Conservation (phyloP, 2,329 filamentous ascomycete genomes). For the Niveomyces coronatus region DNA sequence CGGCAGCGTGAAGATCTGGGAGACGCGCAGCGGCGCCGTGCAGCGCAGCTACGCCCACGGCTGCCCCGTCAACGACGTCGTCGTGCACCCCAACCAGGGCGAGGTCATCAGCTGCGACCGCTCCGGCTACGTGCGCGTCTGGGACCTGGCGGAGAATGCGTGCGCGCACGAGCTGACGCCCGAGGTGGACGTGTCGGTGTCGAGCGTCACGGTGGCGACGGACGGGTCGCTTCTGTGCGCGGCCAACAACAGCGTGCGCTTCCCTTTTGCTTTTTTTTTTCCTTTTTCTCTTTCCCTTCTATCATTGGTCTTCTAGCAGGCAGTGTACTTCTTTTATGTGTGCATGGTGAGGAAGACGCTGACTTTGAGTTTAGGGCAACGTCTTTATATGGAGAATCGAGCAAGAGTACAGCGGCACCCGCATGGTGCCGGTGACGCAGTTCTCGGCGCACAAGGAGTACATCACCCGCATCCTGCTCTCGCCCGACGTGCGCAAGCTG, state of each 20-base stretch:
- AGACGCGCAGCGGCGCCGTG: conserved; percentile 73
- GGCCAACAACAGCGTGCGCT: conserved; percentile 72
- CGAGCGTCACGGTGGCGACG: conserved; percentile 90
- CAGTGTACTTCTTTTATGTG: too few relatives aligned
- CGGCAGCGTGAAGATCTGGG: conserved; percentile 95
- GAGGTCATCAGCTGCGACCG: conserved; percentile 96
- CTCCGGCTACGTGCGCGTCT: conserved; percentile 83
- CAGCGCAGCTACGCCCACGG: conserved; percentile 91
- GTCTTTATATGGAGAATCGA: conserved; percentile 96
- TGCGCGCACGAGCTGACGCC: conserved; percentile 94
- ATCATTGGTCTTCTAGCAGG: too few relatives aligned
- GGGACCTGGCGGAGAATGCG: conserved; percentile 94
- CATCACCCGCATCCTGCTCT: conserved; percentile 84
- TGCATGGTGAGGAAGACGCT: neutral
- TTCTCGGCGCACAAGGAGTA: conserved; percentile 89
- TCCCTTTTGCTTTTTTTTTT: too few relatives aligned
- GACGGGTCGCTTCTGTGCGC: conserved; percentile 90
- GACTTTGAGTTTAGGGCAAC: conserved; percentile 54
- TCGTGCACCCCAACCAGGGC: conserved; percentile 98
- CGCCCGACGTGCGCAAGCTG: conserved; percentile 86
- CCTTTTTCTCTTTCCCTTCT: too few relatives aligned
- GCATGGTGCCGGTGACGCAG: conserved; percentile 75
- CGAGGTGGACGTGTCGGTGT: conserved; percentile 87
- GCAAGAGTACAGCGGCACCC: conserved; percentile 71
- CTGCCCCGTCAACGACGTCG: conserved; percentile 87